Evolutionary conservation across 2,329 filamentous ascomycete genomes (phyloP).

Genomic region (Aspergillus clavatus): DNA sequence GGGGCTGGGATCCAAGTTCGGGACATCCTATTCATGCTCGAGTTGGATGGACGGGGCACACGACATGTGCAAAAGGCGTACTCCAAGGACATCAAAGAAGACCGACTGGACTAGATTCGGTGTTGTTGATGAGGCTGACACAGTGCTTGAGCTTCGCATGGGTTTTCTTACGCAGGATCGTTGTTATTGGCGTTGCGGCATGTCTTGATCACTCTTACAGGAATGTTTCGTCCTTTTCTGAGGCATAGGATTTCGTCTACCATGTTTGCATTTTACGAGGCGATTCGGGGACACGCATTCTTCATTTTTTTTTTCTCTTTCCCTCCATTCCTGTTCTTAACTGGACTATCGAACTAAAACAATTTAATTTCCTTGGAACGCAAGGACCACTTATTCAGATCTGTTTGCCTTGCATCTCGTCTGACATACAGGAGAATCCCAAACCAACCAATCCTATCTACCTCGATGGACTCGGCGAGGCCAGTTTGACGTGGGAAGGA

Average conservation of each 20-base stretch:
- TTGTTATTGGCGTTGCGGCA: conserved; percentile 23
- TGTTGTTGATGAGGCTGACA: too few species aligned
- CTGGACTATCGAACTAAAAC: background rate
- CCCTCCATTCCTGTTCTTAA: background rate
- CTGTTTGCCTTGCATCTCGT: background rate
- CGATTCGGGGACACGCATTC: background rate
- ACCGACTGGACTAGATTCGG: conserved; percentile 27
- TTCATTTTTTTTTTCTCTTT: too few species aligned
- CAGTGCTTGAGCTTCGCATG: conserved; percentile 15
- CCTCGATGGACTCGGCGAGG: too few species aligned
- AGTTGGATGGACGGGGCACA: conserved; percentile 61
- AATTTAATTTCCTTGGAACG: background rate
- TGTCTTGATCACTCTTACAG: conserved; percentile 6
- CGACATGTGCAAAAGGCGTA: conserved; percentile 43
- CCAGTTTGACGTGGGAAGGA: too few species aligned
- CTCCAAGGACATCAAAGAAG: conserved; percentile 40
- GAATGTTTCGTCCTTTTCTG: background rate
- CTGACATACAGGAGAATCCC: too few species aligned
- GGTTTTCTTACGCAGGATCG: conserved; percentile 23
- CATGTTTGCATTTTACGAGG: background rate
- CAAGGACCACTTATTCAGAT: background rate
- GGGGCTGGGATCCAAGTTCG: conserved; percentile 77
- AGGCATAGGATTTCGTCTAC: background rate
- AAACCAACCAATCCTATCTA: too few species aligned
- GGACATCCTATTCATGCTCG: conserved; percentile 74